phyloP scores from a whole-genome alignment of 306 rosid species.

The Cicer cuneatum region DNA sequence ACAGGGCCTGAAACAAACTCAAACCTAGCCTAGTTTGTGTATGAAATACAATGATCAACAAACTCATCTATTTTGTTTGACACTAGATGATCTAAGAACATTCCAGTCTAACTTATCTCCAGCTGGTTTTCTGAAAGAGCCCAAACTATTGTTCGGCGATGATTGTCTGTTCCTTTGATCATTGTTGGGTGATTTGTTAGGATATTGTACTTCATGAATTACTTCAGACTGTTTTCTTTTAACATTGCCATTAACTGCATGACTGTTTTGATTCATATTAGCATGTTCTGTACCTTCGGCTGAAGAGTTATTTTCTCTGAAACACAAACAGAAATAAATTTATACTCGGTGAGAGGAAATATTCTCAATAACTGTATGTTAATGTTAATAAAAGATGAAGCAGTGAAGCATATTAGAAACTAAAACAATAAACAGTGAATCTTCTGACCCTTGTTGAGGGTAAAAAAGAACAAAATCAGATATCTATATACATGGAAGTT shows the following conservation, averaged over 20 bases:
- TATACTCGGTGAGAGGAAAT: background rate
- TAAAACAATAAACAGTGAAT: conserved; percentile 11
- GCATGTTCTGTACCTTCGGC: conserved; percentile 52
- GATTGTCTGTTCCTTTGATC: conserved; percentile 49
- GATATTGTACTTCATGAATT: conserved; percentile 52
- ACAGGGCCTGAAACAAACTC: conserved; percentile 20
- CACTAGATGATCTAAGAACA: conserved; percentile 66
- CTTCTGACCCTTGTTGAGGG: conserved; percentile 7
- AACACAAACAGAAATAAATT: conserved; percentile 36
- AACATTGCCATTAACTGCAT: conserved; percentile 52
- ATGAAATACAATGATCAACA: conserved; percentile 41
- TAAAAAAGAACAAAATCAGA: background rate
- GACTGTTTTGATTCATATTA: conserved; percentile 29
- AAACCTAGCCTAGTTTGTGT: conserved; percentile 34
- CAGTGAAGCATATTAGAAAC: background rate
- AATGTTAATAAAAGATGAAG: background rate
- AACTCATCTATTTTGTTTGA: conserved; percentile 55
- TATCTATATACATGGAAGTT: background rate
- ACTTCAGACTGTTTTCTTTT: conserved; percentile 70
- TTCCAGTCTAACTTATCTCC: conserved; percentile 73
- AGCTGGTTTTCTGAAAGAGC: conserved; percentile 69
- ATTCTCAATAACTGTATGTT: background rate
- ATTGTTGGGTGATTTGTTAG: conserved; percentile 61
- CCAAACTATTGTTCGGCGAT: conserved; percentile 50
- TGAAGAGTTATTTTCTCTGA: conserved; percentile 64